Evolutionary conservation across 2,329 filamentous ascomycete genomes (phyloP).

Genomic region (Decorospora gaudefroyi): DNA sequence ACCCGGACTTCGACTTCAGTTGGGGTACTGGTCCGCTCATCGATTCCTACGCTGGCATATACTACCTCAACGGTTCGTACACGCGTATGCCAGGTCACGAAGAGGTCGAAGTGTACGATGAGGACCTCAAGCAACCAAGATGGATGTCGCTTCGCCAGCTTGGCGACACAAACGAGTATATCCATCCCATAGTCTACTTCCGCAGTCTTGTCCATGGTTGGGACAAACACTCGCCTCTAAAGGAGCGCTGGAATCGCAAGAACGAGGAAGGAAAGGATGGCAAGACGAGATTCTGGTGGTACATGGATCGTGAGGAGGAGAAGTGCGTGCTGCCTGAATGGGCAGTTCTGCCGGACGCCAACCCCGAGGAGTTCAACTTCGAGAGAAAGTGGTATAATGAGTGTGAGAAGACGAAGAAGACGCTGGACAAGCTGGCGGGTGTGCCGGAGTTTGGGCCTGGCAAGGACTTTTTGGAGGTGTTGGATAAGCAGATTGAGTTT

Average conservation of each 20-base stretch:
- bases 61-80: constrained; percentile 50
- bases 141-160: constrained; percentile 46
- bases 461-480: constrained; percentile 29
- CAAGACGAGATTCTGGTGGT: constrained; percentile 38
- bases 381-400: constrained; percentile 38
- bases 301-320: constrained; percentile 21
- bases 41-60: constrained; percentile 51
- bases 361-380: constrained; percentile 29
- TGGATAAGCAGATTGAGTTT: constrained; percentile 37
- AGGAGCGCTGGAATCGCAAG: constrained; percentile 27
- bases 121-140: constrained; percentile 42
- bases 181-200: constrained; percentile 51
- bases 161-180: constrained; percentile 56
- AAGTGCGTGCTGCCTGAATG: constrained; percentile 35
- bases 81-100: constrained; percentile 54
- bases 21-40: constrained; percentile 54
- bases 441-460: constrained; percentile 15
- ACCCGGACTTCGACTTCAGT: constrained; percentile 49
- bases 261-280: constrained; percentile 19
- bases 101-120: constrained; percentile 38
- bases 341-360: constrained; percentile 30
- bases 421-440: constrained; percentile 16
- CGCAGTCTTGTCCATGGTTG: constrained; percentile 33
- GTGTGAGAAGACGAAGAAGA: constrained; percentile 30
- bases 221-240: constrained; percentile 32